A percentile compares a stretch with the other conserved stretches of the same genome.
Evolutionary conservation across 345 rosid species (phyloP).

Genomic region (Hypericum androsaemum): DNA sequence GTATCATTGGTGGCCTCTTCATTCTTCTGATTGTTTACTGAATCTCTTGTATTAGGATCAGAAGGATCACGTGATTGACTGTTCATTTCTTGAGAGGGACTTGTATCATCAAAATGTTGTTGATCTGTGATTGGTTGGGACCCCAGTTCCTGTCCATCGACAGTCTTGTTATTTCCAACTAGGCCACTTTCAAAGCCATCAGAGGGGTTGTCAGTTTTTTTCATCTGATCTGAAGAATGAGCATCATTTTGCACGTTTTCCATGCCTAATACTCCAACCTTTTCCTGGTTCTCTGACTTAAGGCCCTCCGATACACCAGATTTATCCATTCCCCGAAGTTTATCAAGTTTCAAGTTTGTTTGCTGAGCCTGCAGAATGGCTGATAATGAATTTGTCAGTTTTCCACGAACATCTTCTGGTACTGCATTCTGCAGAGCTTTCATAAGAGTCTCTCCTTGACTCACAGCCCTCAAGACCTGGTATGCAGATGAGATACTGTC

Average conservation of each 20-base stretch:
- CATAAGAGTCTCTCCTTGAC: constrained; percentile 75
- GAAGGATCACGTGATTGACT: constrained; percentile 31
- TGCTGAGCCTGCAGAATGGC: constrained; percentile 50
- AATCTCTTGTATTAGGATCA: constrained; percentile 27
- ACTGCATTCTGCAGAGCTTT: constrained; percentile 85
- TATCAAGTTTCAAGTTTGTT: constrained; percentile 36
- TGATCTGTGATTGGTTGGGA: constrained; percentile 28
- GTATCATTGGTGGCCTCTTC: constrained; percentile 33
- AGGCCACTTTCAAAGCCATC: constrained; percentile 26
- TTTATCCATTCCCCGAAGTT: constrained; percentile 28
- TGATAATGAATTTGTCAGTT: constrained; percentile 56
- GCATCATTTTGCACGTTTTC: constrained; percentile 26
- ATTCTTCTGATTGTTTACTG: constrained; percentile 28
- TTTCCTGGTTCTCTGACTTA: constrained; percentile 33
- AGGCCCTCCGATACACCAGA: constrained; percentile 26
- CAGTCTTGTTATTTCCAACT: constrained; percentile 27
- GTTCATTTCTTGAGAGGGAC: constrained; percentile 21
- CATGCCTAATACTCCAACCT: constrained; percentile 25
- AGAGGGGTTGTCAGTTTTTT: constrained; percentile 28
- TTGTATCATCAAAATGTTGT: constrained; percentile 27
- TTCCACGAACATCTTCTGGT: constrained; percentile 88
- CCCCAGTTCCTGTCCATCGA: constrained; percentile 27
- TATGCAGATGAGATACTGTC: constrained; percentile 11
- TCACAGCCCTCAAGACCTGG: constrained; percentile 80
- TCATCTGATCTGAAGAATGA: constrained; percentile 30